Conservation (phyloP, 768 basidiomycete species). For the Lactifluus volemus region DNA sequence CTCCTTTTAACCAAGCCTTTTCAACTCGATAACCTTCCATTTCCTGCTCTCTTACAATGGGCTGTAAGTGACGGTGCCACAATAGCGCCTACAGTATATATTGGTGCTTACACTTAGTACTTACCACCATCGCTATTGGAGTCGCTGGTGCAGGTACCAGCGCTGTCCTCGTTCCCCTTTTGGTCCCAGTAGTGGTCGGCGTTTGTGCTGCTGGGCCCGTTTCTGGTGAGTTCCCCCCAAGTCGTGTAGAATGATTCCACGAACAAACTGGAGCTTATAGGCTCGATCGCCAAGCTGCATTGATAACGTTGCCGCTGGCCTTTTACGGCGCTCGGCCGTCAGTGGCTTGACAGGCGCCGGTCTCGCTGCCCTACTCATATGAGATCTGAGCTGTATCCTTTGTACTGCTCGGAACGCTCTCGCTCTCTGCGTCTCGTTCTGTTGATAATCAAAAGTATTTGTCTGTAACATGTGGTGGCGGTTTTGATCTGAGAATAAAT, state of each 20-base stretch:
- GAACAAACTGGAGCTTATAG: background rate
- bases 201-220: conserved; percentile 5
- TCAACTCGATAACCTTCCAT: background rate
- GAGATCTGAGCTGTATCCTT: too few relatives aligned
- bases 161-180: background rate
- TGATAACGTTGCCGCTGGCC: conserved; percentile 10
- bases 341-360: background rate
- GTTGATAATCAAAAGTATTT: background rate
- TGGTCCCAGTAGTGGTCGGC: background rate
- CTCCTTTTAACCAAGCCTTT: too few relatives aligned
- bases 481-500: too few relatives aligned
- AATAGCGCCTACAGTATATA: background rate
- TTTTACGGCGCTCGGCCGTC: background rate
- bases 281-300: conserved; percentile 8
- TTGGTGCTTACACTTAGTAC: background rate
- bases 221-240: background rate
- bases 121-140: background rate
- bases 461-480: background rate
- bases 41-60: background rate
- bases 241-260: background rate
- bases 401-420: too few relatives aligned
- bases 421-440: too few relatives aligned
- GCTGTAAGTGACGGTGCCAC: background rate
- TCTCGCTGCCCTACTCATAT: too few relatives aligned
- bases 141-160: background rate